Evolutionary conservation across 768 basidiomycete genomes (phyloP), one percentile per base, ranked within the genome.

Genomic region (Xerocomellus chrysenteron): DNA sequence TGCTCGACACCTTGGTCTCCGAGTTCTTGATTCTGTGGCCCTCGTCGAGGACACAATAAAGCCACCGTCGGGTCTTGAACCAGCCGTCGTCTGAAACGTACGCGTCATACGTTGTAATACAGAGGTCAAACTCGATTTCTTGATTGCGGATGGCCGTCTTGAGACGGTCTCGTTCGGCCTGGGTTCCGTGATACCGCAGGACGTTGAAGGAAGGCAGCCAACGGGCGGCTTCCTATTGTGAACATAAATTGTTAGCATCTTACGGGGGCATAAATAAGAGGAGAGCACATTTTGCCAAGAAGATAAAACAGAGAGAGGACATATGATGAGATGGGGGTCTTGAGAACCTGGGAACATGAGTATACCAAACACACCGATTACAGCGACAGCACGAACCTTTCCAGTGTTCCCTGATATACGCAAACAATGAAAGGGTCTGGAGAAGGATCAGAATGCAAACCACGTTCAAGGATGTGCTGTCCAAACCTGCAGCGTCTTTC

Each of bases 21-120:
- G 82, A 71, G 58, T 88, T 88, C 73, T 89, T 89, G 73, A 90
- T 86, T 62, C 78, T 80, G 71, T 90, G 88, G 6, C 85, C 85
- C 65, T 86, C 85, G 57, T 86, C 85, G 13, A 86, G 76, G 7
- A 85, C 82, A 56, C 80, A 80, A 54, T 83, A 84, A 24, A 67
- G 78, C 82, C 78, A 90, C 47, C 74, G 80, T 17, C 73, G 76
- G 46, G 71, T 76, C 73, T 83, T 90, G 75, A 86, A 80, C 84
- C 84, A 86, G 9, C 58, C 49, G 39, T 83, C 76, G 51, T 87
- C 83, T 36, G 79, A 74, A 53, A 78, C 80, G 57, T 82, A 88
- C 1, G 74, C 63, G 30, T 90, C 88, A 63, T 90, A 90, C 2
- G 88, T 89, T 32, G 88, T 86, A 54, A 90, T 66, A 59, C 85